These are phyloP conservation scores for Globisporangium paddicum DNA, from an alignment of 352 stramenopile genomes.

Conservation along the genomic window DNA sequence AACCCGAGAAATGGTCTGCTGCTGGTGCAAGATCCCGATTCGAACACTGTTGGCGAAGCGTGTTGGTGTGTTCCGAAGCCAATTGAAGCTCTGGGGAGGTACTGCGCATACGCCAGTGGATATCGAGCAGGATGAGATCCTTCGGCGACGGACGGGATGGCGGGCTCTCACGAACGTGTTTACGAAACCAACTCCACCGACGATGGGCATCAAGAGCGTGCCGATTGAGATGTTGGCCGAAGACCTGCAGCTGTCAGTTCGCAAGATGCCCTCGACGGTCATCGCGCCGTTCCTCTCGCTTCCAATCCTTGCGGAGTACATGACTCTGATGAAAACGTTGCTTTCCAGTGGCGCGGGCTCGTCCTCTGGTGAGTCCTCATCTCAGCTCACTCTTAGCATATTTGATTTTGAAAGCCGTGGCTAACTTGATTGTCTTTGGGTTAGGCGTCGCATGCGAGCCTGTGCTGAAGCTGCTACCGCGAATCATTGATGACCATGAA, in stretches of 20 bases:
- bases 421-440: background rate
- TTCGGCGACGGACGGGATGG: constrained; percentile 62
- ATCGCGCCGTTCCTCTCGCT: constrained; percentile 61
- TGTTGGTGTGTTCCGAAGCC: constrained; percentile 37
- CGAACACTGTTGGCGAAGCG: constrained; percentile 42
- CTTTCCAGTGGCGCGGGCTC: constrained; percentile 33
- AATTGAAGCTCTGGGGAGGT: constrained; percentile 60
- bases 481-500: constrained; percentile 68
- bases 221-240: constrained; percentile 40
- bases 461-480: constrained; percentile 58
- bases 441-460: constrained; percentile 57
- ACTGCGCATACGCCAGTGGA: constrained; percentile 60
- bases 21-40: constrained; percentile 75
- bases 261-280: constrained; percentile 62
- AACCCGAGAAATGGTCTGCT: constrained; percentile 65
- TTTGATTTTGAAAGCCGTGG: background rate
- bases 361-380: constrained; percentile 28
- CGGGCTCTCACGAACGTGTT: constrained; percentile 69
- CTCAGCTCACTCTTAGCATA: background rate
- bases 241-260: constrained; percentile 44
- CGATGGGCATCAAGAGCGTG: constrained; percentile 67
- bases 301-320: constrained; percentile 69
- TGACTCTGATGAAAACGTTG: constrained; percentile 54
- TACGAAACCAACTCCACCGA: constrained; percentile 38
- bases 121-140: constrained; percentile 70